Evolutionary conservation across 331 rosid genomes (phyloP), one percentile per base, ranked within the genome.

Genomic region (Rosa hybrid): DNA sequence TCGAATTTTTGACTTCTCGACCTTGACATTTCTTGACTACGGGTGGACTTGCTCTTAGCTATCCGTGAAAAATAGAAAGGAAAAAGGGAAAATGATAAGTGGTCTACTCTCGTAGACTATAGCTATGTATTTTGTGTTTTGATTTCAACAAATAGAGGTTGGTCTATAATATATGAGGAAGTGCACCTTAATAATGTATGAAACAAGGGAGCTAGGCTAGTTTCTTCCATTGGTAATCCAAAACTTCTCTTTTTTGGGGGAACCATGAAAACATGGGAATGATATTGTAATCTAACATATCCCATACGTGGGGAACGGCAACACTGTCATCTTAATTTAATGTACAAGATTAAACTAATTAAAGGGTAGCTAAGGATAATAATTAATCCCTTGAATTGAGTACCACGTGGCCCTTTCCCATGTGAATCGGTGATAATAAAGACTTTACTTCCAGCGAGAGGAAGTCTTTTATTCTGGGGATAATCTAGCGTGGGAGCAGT

Each of bases 391-490:
- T 82, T 68, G 83, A 78, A 69, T 54, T 46, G 23, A 74, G 94
- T 81, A 80, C 70, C 82, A 77, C 73, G 85, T 78, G 91, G 83
- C 84, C 75, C 82, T 69, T 71, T 78, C 77, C 86, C 96, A 89
- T 89, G 93, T 88, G 90, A 78, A 73, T 68, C 74, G 78, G 20
- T 71, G 21, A 48, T 30, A 80, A 81, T 80, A 4, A 3, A 39
- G 83, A 88, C 92, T 86, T 87, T 78, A 81, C 84, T 86, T 81
- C 80, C 73, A 56, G 83, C 70, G 80, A 78, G 78, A 60, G 76
- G 5, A 72, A 65, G 75, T 91, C 83, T 77, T 85, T 53, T 60
- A 79, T 83, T 72, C 16, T n/a, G 84, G 87, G 89, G 78, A 59
- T 90, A 62, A 38, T 80, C 23, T 67, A 7, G 44, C 14, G 9